Percentiles rank a stretch among this genome's conserved stretches.
Evolutionary conservation across 495 filamentous ascomycete species (phyloP).

Genomic region (Neurospora africana): DNA sequence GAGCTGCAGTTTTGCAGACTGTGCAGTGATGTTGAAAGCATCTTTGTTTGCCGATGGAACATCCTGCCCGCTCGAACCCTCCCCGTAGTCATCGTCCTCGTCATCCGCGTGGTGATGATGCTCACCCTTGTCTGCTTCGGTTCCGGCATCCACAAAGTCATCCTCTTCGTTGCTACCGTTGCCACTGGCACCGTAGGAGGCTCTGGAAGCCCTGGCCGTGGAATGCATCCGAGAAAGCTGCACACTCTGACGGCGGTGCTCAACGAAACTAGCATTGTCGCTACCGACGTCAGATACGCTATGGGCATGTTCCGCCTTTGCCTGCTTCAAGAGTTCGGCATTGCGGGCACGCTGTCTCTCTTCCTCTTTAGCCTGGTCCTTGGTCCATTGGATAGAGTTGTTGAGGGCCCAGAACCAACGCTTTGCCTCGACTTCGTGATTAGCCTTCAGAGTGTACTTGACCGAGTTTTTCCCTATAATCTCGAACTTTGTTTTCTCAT

Average conservation of each 20-base stretch:
- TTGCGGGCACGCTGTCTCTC: conserved; percentile 62
- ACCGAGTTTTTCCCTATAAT: conserved; percentile 98
- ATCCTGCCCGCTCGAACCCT: conserved; percentile 73
- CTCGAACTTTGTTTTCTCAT: conserved; percentile 94
- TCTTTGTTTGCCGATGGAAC: conserved; percentile 66
- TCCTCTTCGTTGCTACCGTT: conserved; percentile 34
- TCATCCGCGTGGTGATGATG: conserved; percentile 29
- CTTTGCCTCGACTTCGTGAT: conserved; percentile 88
- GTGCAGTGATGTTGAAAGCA: conserved; percentile 88
- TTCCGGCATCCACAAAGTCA: conserved; percentile 28
- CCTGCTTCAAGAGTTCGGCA: conserved; percentile 66
- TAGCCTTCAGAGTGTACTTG: conserved; percentile 94
- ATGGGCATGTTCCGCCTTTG: conserved; percentile 32
- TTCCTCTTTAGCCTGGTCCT: conserved; percentile 90
- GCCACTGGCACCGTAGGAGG: conserved; percentile 23
- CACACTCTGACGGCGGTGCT: conserved; percentile 33
- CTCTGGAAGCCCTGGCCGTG: conserved; percentile 16
- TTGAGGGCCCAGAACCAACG: conserved; percentile 97
- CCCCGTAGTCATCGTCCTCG: conserved; percentile 77
- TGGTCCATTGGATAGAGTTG: conserved; percentile 96
- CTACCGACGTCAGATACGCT: conserved; percentile 32
- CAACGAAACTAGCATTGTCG: conserved; percentile 40
- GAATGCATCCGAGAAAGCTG: conserved; percentile 35
- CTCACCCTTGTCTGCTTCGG: conserved; percentile 22
- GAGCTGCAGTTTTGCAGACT: conserved; percentile 85